Conservation (phyloP, 257 asterid species). For the Buddleja alternifolia region DNA sequence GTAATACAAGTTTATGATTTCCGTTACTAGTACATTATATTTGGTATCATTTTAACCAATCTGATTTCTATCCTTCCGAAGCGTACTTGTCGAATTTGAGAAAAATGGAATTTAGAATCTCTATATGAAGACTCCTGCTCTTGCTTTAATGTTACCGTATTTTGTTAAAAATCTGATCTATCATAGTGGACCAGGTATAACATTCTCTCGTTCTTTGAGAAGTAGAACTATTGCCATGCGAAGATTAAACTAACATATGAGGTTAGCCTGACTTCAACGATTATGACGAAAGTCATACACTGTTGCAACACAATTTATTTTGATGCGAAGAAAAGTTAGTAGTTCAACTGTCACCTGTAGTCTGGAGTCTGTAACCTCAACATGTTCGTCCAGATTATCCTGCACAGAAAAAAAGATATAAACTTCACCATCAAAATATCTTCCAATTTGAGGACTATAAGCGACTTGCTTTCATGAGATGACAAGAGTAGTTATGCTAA, state of each 20-base stretch:
- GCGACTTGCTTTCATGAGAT: background rate
- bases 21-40: background rate
- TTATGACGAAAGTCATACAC: background rate
- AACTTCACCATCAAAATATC: slow-evolving; percentile 20
- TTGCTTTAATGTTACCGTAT: background rate
- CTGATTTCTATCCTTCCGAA: background rate
- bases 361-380: slow-evolving; percentile 78
- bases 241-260: background rate
- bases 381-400: slow-evolving; percentile 84
- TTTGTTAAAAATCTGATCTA: background rate
- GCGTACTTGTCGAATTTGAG: background rate
- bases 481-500: slow-evolving; percentile 10
- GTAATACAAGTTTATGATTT: background rate
- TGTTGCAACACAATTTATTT: background rate
- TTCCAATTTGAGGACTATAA: slow-evolving; percentile 1
- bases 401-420: slow-evolving; percentile 36
- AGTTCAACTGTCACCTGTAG: slow-evolving; percentile 61
- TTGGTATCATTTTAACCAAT: background rate
- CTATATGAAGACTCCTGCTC: background rate
- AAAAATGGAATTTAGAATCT: background rate
- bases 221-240: background rate
- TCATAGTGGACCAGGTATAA: background rate
- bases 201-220: background rate
- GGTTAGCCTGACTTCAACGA: background rate
- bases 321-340: background rate